Evolutionary conservation across 2,329 filamentous ascomycete species (phyloP).

Genomic region (Neofusicoccum kwambonambiense): DNA sequence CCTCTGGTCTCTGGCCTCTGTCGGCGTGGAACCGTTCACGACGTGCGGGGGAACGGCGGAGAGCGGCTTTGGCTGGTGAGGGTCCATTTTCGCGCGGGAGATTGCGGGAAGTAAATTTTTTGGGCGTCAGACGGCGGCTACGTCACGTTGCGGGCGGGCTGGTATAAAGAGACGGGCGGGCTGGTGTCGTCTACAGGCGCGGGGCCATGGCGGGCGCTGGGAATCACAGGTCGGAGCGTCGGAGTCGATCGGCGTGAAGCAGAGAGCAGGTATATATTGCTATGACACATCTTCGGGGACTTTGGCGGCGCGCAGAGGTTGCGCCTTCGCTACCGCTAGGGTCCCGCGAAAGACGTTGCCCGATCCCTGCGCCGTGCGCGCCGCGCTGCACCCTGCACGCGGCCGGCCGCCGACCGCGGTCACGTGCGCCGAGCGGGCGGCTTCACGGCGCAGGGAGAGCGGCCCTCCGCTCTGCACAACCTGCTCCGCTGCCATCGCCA

Average conservation of each 20-base stretch:
- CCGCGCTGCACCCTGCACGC: neutral
- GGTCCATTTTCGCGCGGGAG: slow-evolving; percentile 41
- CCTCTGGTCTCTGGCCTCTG: slow-evolving; percentile 47
- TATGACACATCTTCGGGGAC: slow-evolving; percentile 17
- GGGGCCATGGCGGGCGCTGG: slow-evolving; percentile 1
- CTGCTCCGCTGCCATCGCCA: slow-evolving; percentile 16
- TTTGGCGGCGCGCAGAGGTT: slow-evolving; percentile 9
- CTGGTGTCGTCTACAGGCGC: neutral
- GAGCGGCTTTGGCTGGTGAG: slow-evolving; percentile 47
- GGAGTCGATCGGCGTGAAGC: neutral
- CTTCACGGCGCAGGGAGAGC: slow-evolving; percentile 9
- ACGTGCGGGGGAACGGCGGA: slow-evolving; percentile 58
- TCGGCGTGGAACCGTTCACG: slow-evolving; percentile 54
- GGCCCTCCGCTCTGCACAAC: slow-evolving; percentile 15
- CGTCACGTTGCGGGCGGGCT: slow-evolving; percentile 1
- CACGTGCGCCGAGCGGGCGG: neutral
- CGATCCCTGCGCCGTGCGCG: neutral
- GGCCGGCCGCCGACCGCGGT: neutral
- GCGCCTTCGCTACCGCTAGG: slow-evolving; percentile 3
- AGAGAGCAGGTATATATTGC: neutral
- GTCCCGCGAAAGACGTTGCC: slow-evolving; percentile 7
- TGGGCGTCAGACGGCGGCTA: slow-evolving; percentile 1
- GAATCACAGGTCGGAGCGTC: neutral
- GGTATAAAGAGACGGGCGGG: neutral
- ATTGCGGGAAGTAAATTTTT: slow-evolving; percentile 14